phyloP scores from a whole-genome alignment of 192 early-diverging fungal species.

The Diversispora epigaea region DNA sequence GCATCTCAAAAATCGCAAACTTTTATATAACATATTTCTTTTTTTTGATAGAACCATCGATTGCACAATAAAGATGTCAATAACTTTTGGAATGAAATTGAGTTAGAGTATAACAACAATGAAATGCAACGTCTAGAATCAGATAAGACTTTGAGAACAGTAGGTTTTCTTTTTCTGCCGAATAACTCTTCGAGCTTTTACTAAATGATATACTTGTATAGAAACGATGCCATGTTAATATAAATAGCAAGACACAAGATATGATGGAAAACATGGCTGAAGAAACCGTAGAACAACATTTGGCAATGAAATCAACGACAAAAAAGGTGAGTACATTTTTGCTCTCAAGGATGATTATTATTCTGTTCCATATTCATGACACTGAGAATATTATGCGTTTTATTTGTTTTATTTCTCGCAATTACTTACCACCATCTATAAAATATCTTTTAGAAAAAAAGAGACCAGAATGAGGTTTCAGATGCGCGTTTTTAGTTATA shows the following conservation, averaged over 20 bases:
- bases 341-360: no score
- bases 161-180: slow-evolving; percentile 13
- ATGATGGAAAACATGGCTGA: slow-evolving; percentile 15
- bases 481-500: no score
- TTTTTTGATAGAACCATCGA: neutral
- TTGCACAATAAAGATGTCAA: neutral
- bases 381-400: no score
- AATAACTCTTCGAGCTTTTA: slow-evolving; percentile 16
- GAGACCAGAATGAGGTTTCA: no score
- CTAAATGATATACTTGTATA: slow-evolving; percentile 15
- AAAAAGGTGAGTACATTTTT: neutral
- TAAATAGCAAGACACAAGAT: slow-evolving; percentile 15
- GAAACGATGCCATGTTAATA: slow-evolving; percentile 9
- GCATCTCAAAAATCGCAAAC: neutral
- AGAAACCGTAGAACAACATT: slow-evolving; percentile 6
- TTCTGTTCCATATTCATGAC: no score
- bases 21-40: neutral
- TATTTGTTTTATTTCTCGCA: no score
- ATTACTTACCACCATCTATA: no score
- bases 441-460: no score
- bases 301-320: neutral
- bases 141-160: neutral
- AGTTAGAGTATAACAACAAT: no score
- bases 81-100: slow-evolving; percentile 6
- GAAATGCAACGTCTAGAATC: neutral